Evolutionary conservation across 495 filamentous ascomycete species (phyloP), one percentile per base, ranked within the genome.

Genomic region (Lophium mytilinum): DNA sequence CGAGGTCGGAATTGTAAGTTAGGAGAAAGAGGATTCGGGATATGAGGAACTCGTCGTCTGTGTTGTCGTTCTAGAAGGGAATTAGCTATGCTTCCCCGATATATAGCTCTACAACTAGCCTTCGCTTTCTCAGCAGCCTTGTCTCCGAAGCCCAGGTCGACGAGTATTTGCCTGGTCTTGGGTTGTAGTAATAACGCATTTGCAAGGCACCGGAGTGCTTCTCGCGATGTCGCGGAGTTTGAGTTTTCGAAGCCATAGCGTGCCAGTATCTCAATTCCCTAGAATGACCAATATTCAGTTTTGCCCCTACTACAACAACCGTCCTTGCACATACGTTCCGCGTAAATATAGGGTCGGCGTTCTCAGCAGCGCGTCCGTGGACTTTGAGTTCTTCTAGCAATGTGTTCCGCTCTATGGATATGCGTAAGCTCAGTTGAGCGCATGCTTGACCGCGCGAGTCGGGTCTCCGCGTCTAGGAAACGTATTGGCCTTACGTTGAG

Each of bases 11-110:
- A 33, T 83, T 79, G 63, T 96, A 97, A 0, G 93, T 97, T 11
- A 85, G 80, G 2, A 96, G 74, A 57, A 97, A 90, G 9, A 97
- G 72, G 18, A 98, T 85, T 35, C 93, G 80, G 41, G 86, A 86
- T 36, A 82, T 73, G 0, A 96, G 74, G 72, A 98, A 95, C 68
- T 98, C 91, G 64, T 98, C 87, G 49, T 97, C 90, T 14, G 78
- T 76, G 62, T 76, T 85, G 67, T 91, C 85, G 60, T 76, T 84
- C 80, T 82, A 47, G 8, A 36, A 39, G 18, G 4, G 33, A 18
- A 33, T 37, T 15, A 36, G 24, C 49, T 37, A 7, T 12, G 12
- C 6, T 9, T 7, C 7, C 15, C 45, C 19, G 14, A 18, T 1
- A 10, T 18, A 11, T 18, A 15, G 3, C 30, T 46, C n/a, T 12